These are phyloP conservation scores for Pseudogymnoascus sp. DNA, from an alignment of 2,329 filamentous ascomycete species.

Conservation along the genomic window DNA sequence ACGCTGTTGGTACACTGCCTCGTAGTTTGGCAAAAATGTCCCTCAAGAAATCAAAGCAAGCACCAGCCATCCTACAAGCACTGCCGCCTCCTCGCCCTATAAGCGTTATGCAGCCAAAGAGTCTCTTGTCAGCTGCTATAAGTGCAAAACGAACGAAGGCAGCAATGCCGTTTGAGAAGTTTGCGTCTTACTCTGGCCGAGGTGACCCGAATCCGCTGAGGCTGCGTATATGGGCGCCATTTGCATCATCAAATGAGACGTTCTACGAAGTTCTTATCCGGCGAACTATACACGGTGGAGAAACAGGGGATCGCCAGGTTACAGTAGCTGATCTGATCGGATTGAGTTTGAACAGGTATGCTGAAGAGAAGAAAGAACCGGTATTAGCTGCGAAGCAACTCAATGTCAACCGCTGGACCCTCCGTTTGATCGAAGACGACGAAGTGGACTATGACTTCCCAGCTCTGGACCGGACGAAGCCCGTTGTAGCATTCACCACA, in stretches of 20 bases:
- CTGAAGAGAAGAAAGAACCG: constrained; percentile 66
- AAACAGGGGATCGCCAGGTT: constrained; percentile 52
- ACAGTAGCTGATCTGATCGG: constrained; percentile 77
- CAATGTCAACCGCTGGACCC: constrained; percentile 74
- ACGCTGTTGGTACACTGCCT: constrained; percentile 51
- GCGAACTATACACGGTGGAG: constrained; percentile 59
- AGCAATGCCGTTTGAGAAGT: constrained; percentile 65
- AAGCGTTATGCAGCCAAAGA: constrained; percentile 56
- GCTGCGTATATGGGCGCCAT: constrained; percentile 69
- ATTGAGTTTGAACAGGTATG: constrained; percentile 67
- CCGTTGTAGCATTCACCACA: constrained; percentile 70
- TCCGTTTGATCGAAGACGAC: constrained; percentile 76
- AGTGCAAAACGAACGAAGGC: constrained; percentile 63
- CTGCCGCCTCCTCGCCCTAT: constrained; percentile 61
- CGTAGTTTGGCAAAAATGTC: constrained; percentile 52
- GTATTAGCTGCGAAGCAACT: constrained; percentile 54
- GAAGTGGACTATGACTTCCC: constrained; percentile 83
- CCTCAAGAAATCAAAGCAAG: constrained; percentile 53
- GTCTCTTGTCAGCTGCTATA: constrained; percentile 62
- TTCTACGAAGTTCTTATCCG: constrained; percentile 65
- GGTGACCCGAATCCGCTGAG: constrained; percentile 68
- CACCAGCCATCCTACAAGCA: constrained; percentile 49
- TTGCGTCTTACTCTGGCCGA: constrained; percentile 67
- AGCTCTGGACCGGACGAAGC: constrained; percentile 63
- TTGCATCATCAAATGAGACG: constrained; percentile 54